phyloP scores from a whole-genome alignment of 805 yeast genomes.

The Nakazawaea molendinolei region DNA sequence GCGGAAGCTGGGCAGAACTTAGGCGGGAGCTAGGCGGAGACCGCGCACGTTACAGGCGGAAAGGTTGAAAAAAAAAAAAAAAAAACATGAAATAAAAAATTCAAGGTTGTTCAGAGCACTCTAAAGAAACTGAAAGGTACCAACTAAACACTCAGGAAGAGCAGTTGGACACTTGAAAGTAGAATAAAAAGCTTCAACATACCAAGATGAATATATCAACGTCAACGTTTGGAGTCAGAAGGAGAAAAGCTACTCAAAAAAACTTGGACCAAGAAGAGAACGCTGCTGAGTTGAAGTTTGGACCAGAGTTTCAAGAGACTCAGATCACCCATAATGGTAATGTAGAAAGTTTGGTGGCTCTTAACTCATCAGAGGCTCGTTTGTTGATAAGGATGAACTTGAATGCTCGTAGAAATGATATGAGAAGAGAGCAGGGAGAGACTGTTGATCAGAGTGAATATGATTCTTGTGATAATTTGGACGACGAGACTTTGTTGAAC shows the following conservation, averaged over 20 bases:
- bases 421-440: conserved; percentile 27
- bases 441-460: conserved; percentile 24
- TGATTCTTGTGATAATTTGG: conserved; percentile 28
- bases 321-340: conserved; percentile 81
- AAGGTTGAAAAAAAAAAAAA: no score
- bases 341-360: conserved; percentile 68
- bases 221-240: conserved; percentile 77
- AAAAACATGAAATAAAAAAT: no score
- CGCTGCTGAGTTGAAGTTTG: conserved; percentile 78
- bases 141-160: no score
- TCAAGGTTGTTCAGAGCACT: no score
- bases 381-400: conserved; percentile 86
- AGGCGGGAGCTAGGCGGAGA: no score
- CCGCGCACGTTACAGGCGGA: no score
- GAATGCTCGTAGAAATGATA: conserved; percentile 49
- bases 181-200: no score
- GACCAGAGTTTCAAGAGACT: conserved; percentile 83
- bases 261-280: conserved; percentile 86
- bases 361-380: conserved; percentile 86
- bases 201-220: conserved; percentile 87
- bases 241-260: conserved; percentile 51
- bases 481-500: conserved; percentile 42
- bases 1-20: no score
- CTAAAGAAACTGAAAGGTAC: no score
- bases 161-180: no score